Evolutionary conservation across 352 stramenopile species (phyloP), one percentile per base, ranked within the genome.

Genomic region (Globisporangium radiosum): DNA sequence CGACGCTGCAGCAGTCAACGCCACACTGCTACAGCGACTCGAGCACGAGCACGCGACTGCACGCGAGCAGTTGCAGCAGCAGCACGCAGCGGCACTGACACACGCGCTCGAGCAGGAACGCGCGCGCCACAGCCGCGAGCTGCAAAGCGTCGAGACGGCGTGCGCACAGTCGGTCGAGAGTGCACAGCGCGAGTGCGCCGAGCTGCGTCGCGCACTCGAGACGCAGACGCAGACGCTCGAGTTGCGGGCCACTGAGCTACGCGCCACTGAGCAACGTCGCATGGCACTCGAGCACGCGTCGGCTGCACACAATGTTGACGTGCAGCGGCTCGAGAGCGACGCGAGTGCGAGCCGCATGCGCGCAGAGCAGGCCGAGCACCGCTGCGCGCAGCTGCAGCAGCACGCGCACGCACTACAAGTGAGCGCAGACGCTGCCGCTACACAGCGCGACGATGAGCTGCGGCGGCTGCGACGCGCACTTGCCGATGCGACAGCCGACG

Each of bases 391-490:
- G 10, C 57, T 87, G 5, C 75, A 87, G 48, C 68, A 72, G 14
- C 71, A 85, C 54, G 57, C 85, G 7, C 53, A 62, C 0, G 75
- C 87, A 25, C 62, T 88, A 6, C 72, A 87, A 48, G 9, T 53
- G 11, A 83, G 25, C 70, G n/a, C 50, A 81, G 0, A 63, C 81
- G 36, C 56, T 85, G 58, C 37, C 77, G 68, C 56, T 71, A 85
- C 33, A 88, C 81, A 47, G 81, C 25, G 25, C 25, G 25, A 90
- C 37, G 75, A 87, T 25, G 68, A 69, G 2, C 67, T 87, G 4
- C 75, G 83, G 38, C 71, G 78, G 7, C 54, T 87, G 9, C 83
- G 83, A 38, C 80, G 72, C 36, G 64, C 40, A 6, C 55, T 90
- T 33, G 37, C 67, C 1, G 40, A 67, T 37, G 74, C 83, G 25